phyloP scores from a whole-genome alignment of 352 stramenopile genomes.

The Phytophthora gonapodyides region DNA sequence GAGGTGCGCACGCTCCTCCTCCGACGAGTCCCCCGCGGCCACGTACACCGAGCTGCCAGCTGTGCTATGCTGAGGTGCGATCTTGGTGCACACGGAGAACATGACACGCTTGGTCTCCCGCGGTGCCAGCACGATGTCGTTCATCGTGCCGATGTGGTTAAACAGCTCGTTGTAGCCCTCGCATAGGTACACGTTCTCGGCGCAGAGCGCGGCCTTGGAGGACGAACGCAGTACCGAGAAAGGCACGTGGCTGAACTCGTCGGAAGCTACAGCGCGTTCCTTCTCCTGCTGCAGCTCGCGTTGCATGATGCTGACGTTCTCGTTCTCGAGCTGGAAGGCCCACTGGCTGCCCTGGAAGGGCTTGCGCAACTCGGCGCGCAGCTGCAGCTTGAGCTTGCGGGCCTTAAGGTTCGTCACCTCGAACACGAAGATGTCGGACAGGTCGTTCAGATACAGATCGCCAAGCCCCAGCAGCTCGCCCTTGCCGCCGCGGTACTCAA shows the following conservation, averaged over 20 bases:
- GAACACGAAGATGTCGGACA: slow-evolving; percentile 84
- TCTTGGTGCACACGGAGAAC: slow-evolving; percentile 76
- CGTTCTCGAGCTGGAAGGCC: slow-evolving; percentile 89
- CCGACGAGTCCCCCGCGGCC: slow-evolving; percentile 67
- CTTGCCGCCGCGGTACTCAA: slow-evolving; percentile 57
- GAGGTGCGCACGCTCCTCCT: slow-evolving; percentile 84
- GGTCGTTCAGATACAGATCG: slow-evolving; percentile 88
- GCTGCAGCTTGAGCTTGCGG: slow-evolving; percentile 55
- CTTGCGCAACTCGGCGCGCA: slow-evolving; percentile 79
- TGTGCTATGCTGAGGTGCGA: slow-evolving; percentile 39
- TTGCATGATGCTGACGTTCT: slow-evolving; percentile 76
- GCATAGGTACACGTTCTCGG: slow-evolving; percentile 82
- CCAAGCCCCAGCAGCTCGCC: slow-evolving; percentile 67
- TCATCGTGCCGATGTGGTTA: slow-evolving; percentile 80
- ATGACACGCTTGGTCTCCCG: slow-evolving; percentile 74
- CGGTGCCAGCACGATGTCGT: slow-evolving; percentile 64
- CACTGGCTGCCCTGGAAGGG: slow-evolving; percentile 78
- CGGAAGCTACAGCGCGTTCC: slow-evolving; percentile 31
- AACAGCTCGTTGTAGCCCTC: slow-evolving; percentile 92
- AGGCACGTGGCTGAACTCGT: slow-evolving; percentile 81
- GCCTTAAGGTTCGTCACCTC: slow-evolving; percentile 73
- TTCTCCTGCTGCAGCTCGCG: slow-evolving; percentile 39
- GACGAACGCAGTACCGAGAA: slow-evolving; percentile 73
- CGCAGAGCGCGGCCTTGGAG: slow-evolving; percentile 65
- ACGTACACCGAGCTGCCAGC: slow-evolving; percentile 23